These are phyloP conservation scores for Colletotrichum scovillei DNA, from an alignment of 2,329 filamentous ascomycete genomes.

Conservation along the genomic window DNA sequence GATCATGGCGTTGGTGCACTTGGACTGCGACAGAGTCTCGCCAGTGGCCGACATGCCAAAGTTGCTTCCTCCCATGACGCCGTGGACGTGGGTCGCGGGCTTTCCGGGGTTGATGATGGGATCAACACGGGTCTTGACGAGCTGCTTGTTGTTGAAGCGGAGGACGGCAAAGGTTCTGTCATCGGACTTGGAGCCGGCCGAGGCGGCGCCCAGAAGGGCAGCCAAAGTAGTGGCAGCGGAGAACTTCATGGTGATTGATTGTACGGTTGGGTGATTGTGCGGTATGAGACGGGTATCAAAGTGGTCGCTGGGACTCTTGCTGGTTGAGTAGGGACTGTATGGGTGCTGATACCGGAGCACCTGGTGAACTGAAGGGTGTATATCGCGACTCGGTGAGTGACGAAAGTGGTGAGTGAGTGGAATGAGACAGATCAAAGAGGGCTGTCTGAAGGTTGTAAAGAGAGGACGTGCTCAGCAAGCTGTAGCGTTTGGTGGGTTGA, in stretches of 20 bases:
- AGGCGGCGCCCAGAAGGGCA: constrained; percentile 51
- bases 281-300: constrained; percentile 1
- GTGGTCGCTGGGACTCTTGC: constrained; percentile 15
- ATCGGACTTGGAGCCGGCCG: constrained; percentile 53
- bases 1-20: constrained; percentile 78
- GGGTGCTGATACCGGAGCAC: constrained; percentile 49
- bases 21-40: constrained; percentile 67
- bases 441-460: constrained; percentile 43
- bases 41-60: constrained; percentile 74
- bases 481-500: constrained; percentile 23
- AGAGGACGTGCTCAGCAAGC: constrained; percentile 50
- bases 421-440: constrained; percentile 43
- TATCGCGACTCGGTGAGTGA: constrained; percentile 35
- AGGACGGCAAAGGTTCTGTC: constrained; percentile 73
- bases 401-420: constrained; percentile 25
- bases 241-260: constrained; percentile 48
- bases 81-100: constrained; percentile 73
- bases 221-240: constrained; percentile 44
- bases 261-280: constrained; percentile 3
- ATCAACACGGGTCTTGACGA: constrained; percentile 72
- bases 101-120: constrained; percentile 74
- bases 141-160: constrained; percentile 74
- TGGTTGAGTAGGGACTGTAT: constrained; percentile 24
- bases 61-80: constrained; percentile 76
- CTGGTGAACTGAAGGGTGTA: constrained; percentile 42